Evolutionary conservation across 1,284 basidiomycete genomes (phyloP), one percentile per base, ranked within the genome.

Genomic region (Trametes polyzona): DNA sequence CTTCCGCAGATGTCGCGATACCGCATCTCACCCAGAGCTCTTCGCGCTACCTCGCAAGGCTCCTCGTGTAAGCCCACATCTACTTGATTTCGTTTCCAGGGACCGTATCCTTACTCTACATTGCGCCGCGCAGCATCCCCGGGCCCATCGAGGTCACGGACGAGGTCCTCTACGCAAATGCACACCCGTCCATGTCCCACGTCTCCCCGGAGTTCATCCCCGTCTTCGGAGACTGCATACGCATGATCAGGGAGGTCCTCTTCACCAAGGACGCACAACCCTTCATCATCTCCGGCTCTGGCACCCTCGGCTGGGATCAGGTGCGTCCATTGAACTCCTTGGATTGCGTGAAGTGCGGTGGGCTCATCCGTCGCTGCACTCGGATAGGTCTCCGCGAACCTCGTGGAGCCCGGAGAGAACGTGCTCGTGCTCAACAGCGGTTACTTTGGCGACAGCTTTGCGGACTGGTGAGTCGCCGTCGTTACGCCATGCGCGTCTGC

Each of bases 261-360:
- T 86, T 87, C 74, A 87, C 95, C 36, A 81, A 85, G 57, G 77
- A 79, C 32, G 90, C 82, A 0, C 96, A 98, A 71, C 91, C 93
- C 0, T 92, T 98, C 78, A 77, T 98, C 65, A 90, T 97, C 52
- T 87, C 95, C 27, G 96, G 96, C 2, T 92, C 89, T 47, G 96
- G 96, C n/a, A 98, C 96, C 2, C 78, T 98, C 35, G 96, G 96
- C 30, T 97, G 96, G 95, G 88, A 91, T 70, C 87, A 91, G 83
- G 90, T 81, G 52, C 49, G 74, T 58, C 2, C 14, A 43, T 4
- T 12, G 19, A n/a, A 29, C 41, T 24, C 26, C 43, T 23, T 29
- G 27, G 39, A n/a, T n/a, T n/a, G 37, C 19, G 24, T n/a, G 9
- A n/a, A 9, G 17, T 26, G 16, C 32, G 29, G 23, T 19, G n/a